Base-by-base conservation (phyloP, 768 basidiomycete species). In the Rhodotorula taiwanensis region DNA sequence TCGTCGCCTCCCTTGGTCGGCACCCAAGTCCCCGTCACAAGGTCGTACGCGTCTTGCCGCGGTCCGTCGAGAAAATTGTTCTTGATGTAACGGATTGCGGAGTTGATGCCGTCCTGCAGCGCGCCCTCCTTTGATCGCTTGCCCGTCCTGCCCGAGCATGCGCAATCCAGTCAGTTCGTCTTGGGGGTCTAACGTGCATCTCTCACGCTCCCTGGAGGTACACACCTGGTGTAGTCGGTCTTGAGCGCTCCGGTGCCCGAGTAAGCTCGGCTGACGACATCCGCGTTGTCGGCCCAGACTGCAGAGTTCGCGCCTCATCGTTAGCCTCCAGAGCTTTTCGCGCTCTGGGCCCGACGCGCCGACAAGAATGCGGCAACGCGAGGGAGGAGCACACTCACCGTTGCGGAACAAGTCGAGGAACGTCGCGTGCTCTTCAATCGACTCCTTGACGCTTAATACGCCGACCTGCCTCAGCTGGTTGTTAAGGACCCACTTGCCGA, bases 241-340 rank as follows among this genome's bases (percentile, higher is more conserved):
- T 99, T 99, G 70, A 99, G 76, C 3, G 95, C 95, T 18, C 88
- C 94, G 34, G 93, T 92, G 25, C 95, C 95, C 51, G 86, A 88
- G 76, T 99, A 99, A 0, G 93, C 92, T 50, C 80, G 83, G 0
- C 91, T 84, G 67, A 99, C 88, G 52, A 81, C 79, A 75, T 99
- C 91, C 21, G 89, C 95, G 73, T 98, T 94, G 71, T 98, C 89
- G 30, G 95, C 86, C 95, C 95, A 99, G 78, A 97, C 94, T 98
- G n/a, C n/a, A n/a, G n/a, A n/a, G n/a, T n/a, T n/a, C n/a, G n/a
- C n/a, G n/a, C n/a, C n/a, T 59, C 34, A 50, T n/a, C n/a, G n/a
- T n/a, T n/a, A n/a, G n/a, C n/a, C n/a, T n/a, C n/a, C n/a, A n/a
- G n/a, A n/a, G n/a, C n/a, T n/a, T n/a, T n/a, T n/a, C n/a, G n/a